Evolutionary conservation across 768 basidiomycete genomes (phyloP), one percentile per base, ranked within the genome.

Genomic region (Boletus subcaerulescens): DNA sequence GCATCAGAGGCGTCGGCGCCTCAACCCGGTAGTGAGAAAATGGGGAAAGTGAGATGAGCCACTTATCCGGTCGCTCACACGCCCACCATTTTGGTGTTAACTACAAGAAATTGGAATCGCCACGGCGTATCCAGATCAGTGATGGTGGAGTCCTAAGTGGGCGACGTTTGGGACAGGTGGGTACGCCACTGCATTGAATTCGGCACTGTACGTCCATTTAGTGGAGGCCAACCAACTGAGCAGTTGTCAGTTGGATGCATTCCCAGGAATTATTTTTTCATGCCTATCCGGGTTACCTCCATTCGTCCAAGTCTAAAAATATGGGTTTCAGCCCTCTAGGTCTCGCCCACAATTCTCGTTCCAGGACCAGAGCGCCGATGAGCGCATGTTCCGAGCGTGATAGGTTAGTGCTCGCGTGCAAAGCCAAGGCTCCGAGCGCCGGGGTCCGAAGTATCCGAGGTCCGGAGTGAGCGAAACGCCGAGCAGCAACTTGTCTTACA

Each of bases 371-470:
- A 35, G 20, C 46, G 35, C 46, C 33, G 42, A 22, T 8, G n/a
- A 22, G 29, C 13, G 35, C 39, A 44, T 18, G 49, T 12, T 47
- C 57, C 57, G 50, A 32, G 33, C 14, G 13, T 17, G n/a, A 15
- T 20, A 26, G n/a, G n/a, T n/a, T n/a, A n/a, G n/a, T n/a, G n/a
- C n/a, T n/a, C n/a, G n/a, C n/a, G n/a, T n/a, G n/a, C n/a, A n/a
- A n/a, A n/a, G 1, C 14, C 14, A 11, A 8, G n/a, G 17, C 6
- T 39, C 38, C 38, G 38, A 39, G 38, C 13, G 17, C 17, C 39
- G 47, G 56, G 47, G 56, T 41, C 56, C 29, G n/a, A 32, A 26
- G 59, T 61, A 26, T 40, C 54, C 42, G 40, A 56, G 45, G 59
- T 45, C 59, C 32, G 11, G 14, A 41, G n/a, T 20, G 14, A 14